A percentile compares a stretch with the other conserved stretches of the same genome.
Evolutionary conservation across 768 basidiomycete species (phyloP).

Genomic region (Lepiota brunneoincarnata): DNA sequence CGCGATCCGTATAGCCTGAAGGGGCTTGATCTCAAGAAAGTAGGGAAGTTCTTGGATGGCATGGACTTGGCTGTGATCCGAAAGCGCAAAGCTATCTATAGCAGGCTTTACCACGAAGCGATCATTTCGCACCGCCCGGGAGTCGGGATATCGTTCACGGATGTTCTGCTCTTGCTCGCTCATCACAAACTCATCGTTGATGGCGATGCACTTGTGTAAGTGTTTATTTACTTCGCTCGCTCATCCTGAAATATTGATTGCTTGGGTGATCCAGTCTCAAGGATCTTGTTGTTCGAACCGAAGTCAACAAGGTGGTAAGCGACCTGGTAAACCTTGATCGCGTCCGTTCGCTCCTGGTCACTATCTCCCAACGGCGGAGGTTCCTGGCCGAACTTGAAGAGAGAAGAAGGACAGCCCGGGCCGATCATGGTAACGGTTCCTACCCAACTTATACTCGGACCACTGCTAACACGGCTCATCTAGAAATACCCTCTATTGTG

Average conservation of each 20-base stretch:
- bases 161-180: conserved; percentile 82
- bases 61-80: conserved; percentile 68
- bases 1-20: conserved; percentile 15
- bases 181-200: conserved; percentile 93
- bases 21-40: conserved; percentile 61
- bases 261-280: conserved; percentile 53
- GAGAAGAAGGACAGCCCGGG: conserved; percentile 29
- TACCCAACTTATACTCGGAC: background rate
- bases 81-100: conserved; percentile 67
- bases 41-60: conserved; percentile 53
- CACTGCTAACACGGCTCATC: background rate
- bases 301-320: conserved; percentile 75
- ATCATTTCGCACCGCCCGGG: conserved; percentile 65
- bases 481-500: conserved; percentile 70
- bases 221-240: conserved; percentile 15
- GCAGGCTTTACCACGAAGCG: conserved; percentile 86
- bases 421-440: conserved; percentile 36
- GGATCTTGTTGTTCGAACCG: conserved; percentile 73
- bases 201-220: conserved; percentile 83
- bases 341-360: conserved; percentile 76
- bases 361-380: conserved; percentile 68
- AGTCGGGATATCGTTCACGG: conserved; percentile 85
- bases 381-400: conserved; percentile 56
- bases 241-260: background rate
- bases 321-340: conserved; percentile 85